A percentile compares a stretch with the other conserved stretches of the same genome.
Evolutionary conservation across 306 rosid species (phyloP).

Genomic region (Trifolium subterraneum): DNA sequence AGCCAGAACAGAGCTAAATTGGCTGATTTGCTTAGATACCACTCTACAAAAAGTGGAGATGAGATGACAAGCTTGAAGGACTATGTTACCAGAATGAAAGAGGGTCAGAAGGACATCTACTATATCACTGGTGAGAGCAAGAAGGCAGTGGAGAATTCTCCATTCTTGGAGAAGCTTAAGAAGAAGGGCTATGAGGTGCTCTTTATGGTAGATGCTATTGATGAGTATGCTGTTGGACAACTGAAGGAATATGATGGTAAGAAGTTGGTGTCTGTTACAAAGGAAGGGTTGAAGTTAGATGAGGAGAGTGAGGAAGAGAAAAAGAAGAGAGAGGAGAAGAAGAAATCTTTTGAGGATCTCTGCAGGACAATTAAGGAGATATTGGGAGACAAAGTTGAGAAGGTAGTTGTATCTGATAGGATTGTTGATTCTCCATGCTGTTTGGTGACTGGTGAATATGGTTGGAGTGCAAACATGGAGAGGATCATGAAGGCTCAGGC

Average conservation of each 20-base stretch:
- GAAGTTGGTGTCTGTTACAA: background rate
- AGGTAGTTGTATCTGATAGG: background rate
- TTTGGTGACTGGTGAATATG: background rate
- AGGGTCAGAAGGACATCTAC: background rate
- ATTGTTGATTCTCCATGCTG: constrained; percentile 1
- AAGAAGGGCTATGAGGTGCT: constrained; percentile 5
- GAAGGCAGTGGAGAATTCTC: constrained; percentile 3
- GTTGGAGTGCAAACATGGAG: background rate
- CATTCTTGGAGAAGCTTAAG: constrained; percentile 2
- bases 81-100: constrained; percentile 1
- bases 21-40: background rate
- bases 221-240: background rate
- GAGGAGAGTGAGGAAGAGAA: background rate
- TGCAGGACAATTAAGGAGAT: background rate
- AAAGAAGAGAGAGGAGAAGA: constrained; percentile 1
- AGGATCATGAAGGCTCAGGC: constrained; percentile 1
- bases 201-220: background rate
- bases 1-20: constrained; percentile 6
- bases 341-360: background rate
- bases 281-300: background rate
- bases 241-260: background rate
- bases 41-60: constrained; percentile 1
- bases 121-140: constrained; percentile 8
- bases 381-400: constrained; percentile 2
- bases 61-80: constrained; percentile 6